Base-by-base conservation (phyloP, 208 protist genomes). In the Kentomonas sorsogonicus region DNA sequence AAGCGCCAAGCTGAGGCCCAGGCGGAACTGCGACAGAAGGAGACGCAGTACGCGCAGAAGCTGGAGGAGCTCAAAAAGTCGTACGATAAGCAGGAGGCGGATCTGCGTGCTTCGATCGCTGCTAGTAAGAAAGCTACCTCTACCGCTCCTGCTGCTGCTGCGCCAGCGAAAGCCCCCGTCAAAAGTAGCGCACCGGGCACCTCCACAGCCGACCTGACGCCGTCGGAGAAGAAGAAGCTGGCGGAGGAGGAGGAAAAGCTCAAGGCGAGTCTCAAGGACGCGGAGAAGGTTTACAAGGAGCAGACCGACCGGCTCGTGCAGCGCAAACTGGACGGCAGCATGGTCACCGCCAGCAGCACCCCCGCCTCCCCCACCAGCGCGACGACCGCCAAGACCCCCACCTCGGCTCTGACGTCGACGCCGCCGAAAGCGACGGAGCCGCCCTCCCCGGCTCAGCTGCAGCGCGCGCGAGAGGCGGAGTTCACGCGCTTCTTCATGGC, bases 291-390 rank as follows among this genome's bases (percentile, higher is more conserved):
- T 23, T 83, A 60, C 38, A 57, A 63, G 48, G 51, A 74, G 43
- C 66, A 83, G 31, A 83, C 75, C 11, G 53, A 72, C 36, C 15
- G 62, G 23, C 70, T 83, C 50, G 56, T 73, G 31, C 38, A 43
- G 20, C 69, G 60, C 18, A 52, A 47, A 44, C 22, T 10, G 36
- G 27, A 34, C 18, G 2, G n/a, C n/a, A 25, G 27, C n/a, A 20
- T 20, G 6, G 34, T 13, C 20, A 26, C 50, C 38, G 1, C 2
- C 20, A 5, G 38, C 27, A 43, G 30, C 29, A 1, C 60, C 3
- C 23, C 18, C 4, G 16, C 31, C 5, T 56, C 51, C 2, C 20
- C 5, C 10, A 7, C 3, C 33, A 18, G 7, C 25, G 10, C 3
- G n/a, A 31, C 15, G 13, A 27, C 36, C 18, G 18, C 57, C 33